Evolutionary conservation across 2,329 filamentous ascomycete genomes (phyloP).

Genomic region (Boeremia exigua): DNA sequence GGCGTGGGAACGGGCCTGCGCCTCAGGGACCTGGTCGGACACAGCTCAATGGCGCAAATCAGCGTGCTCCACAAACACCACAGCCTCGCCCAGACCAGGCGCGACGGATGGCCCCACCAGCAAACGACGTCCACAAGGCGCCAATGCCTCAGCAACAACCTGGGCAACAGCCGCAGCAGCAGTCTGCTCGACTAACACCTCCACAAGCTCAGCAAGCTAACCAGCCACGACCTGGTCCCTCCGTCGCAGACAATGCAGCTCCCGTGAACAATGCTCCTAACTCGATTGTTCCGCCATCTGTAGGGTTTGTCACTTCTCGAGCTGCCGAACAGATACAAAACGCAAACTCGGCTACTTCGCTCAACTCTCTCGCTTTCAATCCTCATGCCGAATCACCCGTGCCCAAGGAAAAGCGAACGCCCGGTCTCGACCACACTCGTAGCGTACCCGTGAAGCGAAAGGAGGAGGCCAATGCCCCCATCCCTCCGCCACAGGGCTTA

Average conservation of each 20-base stretch:
- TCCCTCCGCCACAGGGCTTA: conserved; percentile 20
- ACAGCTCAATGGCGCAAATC: conserved; percentile 30
- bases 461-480: conserved; percentile 30
- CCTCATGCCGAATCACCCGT: conserved; percentile 65
- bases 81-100: conserved; percentile 29
- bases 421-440: conserved; percentile 80
- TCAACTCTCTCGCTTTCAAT: conserved; percentile 53
- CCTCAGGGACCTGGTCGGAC: conserved; percentile 26
- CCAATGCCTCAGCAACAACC: conserved; percentile 28
- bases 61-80: conserved; percentile 40
- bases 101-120: conserved; percentile 31
- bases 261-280: conserved; percentile 22
- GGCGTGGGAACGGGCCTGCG: conserved; percentile 28
- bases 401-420: conserved; percentile 78
- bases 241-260: conserved; percentile 11
- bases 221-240: conserved; percentile 22
- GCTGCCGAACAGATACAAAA: conserved; percentile 51
- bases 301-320: conserved; percentile 56
- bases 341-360: conserved; percentile 33
- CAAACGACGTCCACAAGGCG: conserved; percentile 26
- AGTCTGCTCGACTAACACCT: conserved; percentile 33
- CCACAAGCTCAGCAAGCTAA: conserved; percentile 31
- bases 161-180: conserved; percentile 27
- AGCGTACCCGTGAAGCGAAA: conserved; percentile 73
- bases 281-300: conserved; percentile 35